Evolutionary conservation across 2,329 filamentous ascomycete species (phyloP).

Genomic region (Zymoseptoria crescenta): DNA sequence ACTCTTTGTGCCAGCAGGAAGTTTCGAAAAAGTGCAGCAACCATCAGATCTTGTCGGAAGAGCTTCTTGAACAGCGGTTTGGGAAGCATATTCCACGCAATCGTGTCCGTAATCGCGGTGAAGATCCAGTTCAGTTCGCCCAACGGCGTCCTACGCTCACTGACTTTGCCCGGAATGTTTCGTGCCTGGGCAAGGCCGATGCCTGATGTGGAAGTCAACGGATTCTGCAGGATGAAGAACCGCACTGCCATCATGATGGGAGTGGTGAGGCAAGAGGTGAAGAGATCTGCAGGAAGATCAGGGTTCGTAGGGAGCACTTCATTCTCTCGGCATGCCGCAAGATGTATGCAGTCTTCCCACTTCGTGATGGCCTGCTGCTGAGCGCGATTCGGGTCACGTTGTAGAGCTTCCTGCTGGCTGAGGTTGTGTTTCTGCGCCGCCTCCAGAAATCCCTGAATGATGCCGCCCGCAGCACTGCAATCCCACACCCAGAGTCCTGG

Average conservation of each 20-base stretch:
- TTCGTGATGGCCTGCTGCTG: constrained; percentile 36
- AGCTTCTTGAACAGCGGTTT: constrained; percentile 75
- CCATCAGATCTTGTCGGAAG: constrained; percentile 96
- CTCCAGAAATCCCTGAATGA: constrained; percentile 87
- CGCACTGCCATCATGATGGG: constrained; percentile 95
- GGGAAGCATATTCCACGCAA: constrained; percentile 92
- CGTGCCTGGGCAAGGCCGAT: constrained; percentile 75
- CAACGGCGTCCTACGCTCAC: constrained; percentile 85
- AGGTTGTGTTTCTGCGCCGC: constrained; percentile 93
- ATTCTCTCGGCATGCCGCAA: constrained; percentile 82
- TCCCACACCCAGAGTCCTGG: constrained; percentile 97
- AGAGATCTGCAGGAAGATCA: constrained; percentile 84
- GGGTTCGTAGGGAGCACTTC: constrained; percentile 95
- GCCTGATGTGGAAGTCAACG: constrained; percentile 48
- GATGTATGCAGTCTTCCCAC: constrained; percentile 82
- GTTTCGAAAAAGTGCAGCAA: constrained; percentile 94
- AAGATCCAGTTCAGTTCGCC: constrained; percentile 99
- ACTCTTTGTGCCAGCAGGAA: constrained; percentile 90
- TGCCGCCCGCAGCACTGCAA: constrained; percentile 92
- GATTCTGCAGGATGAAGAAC: constrained; percentile 94
- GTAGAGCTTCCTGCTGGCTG: constrained; percentile 69
- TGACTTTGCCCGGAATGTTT: constrained; percentile 81
- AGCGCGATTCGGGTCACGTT: constrained; percentile 55
- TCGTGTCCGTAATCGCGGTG: constrained; percentile 96
- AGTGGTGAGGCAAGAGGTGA: constrained; percentile 91